Evolutionary conservation across 768 basidiomycete genomes (phyloP).

Genomic region (Filobasidium wieringae): DNA sequence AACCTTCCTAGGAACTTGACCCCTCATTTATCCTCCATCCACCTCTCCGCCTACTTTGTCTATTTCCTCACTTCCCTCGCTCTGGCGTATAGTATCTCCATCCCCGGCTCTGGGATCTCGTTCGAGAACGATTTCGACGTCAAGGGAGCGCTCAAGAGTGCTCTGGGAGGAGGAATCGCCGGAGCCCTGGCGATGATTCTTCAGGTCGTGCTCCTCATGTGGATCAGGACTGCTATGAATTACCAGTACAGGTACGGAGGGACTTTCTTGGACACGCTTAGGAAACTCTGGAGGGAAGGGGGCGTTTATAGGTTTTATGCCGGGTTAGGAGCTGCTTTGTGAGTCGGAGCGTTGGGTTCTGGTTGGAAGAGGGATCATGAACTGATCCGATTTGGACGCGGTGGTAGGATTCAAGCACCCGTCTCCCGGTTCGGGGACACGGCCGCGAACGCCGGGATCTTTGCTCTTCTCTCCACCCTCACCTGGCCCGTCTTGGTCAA

Average conservation of each 20-base stretch:
- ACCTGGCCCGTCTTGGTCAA: conserved; percentile 55
- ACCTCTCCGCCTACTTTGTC: conserved; percentile 20
- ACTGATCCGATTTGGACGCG: neutral
- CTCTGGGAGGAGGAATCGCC: conserved; percentile 78
- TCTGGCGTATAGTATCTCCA: conserved; percentile 22
- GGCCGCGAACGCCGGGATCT: conserved; percentile 81
- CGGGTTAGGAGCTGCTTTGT: conserved; percentile 74
- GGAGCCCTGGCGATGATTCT: conserved; percentile 87
- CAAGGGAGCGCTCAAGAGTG: conserved; percentile 59
- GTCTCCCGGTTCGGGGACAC: conserved; percentile 79
- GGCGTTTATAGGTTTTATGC: conserved; percentile 77
- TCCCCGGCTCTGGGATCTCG: conserved; percentile 29
- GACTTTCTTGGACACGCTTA: conserved; percentile 52
- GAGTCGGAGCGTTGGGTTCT: conserved; percentile 43
- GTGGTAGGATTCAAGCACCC: conserved; percentile 37
- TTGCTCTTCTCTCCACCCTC: conserved; percentile 71
- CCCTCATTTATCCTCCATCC: conserved; percentile 28
- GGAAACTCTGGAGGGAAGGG: conserved; percentile 63
- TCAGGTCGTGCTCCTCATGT: conserved; percentile 86
- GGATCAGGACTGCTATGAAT: conserved; percentile 95
- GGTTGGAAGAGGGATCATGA: neutral
- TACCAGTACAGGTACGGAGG: conserved; percentile 83
- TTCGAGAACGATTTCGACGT: conserved; percentile 59
- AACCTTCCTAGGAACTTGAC: conserved; percentile 15
- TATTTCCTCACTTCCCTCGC: conserved; percentile 25